Conservation (phyloP, 805 yeast species). For the Sungouiozyma intestinalis region DNA sequence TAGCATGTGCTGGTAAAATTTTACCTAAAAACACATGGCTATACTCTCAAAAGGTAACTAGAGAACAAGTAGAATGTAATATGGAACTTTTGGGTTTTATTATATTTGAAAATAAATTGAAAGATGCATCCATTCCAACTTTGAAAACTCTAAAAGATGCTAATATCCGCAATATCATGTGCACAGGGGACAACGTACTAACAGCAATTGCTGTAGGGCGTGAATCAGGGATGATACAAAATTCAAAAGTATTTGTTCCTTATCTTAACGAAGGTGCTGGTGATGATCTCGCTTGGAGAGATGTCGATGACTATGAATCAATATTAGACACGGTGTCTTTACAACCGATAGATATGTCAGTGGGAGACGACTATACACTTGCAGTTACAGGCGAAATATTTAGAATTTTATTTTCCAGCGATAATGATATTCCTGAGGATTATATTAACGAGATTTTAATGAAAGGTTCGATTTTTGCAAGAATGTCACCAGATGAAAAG, state of each 20-base stretch:
- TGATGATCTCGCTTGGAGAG: slow-evolving; percentile 48
- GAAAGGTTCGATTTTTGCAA: slow-evolving; percentile 71
- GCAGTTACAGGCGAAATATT: slow-evolving; percentile 94
- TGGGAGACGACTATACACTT: slow-evolving; percentile 41
- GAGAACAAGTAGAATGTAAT: slow-evolving; percentile 61
- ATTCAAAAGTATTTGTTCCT: slow-evolving; percentile 53
- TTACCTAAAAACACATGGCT: slow-evolving; percentile 36
- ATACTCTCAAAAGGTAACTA: slow-evolving; percentile 38
- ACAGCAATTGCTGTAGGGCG: slow-evolving; percentile 91
- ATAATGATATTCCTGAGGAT: slow-evolving; percentile 23
- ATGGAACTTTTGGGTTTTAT: slow-evolving; percentile 79
- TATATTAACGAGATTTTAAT: slow-evolving; percentile 51
- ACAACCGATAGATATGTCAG: slow-evolving; percentile 31
- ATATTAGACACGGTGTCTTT: slow-evolving; percentile 56
- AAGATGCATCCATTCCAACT: slow-evolving; percentile 53
- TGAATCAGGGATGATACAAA: slow-evolving; percentile 61
- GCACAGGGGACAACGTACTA: slow-evolving; percentile 93
- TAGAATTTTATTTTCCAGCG: slow-evolving; percentile 51
- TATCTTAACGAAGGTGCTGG: slow-evolving; percentile 32
- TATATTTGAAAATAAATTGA: slow-evolving; percentile 84
- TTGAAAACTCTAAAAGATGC: slow-evolving; percentile 55
- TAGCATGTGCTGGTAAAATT: slow-evolving; percentile 76
- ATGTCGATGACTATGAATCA: slow-evolving; percentile 47
- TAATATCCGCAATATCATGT: slow-evolving; percentile 77
- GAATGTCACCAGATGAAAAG: slow-evolving; percentile 99